Conservation (phyloP, 345 rosid genomes). For the Moricandia arvensis region DNA sequence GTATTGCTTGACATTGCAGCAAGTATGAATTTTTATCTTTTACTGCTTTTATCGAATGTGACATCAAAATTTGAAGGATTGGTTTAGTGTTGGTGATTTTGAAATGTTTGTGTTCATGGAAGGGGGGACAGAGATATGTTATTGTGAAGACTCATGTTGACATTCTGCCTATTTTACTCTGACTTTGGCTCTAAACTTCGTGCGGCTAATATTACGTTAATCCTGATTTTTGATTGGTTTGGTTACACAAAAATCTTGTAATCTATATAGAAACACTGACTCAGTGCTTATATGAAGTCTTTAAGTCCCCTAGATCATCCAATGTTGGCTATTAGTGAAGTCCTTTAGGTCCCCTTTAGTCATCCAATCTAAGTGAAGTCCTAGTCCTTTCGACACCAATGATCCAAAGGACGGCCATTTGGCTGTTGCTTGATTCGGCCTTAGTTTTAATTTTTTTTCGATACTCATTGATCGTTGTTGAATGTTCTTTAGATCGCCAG, state of each 20-base stretch:
- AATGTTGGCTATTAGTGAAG: background rate
- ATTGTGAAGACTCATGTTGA: constrained; percentile 94
- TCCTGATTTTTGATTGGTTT: background rate
- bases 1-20: constrained; percentile 81
- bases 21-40: constrained; percentile 31
- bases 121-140: constrained; percentile 97
- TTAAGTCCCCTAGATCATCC: background rate
- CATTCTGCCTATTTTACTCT: constrained; percentile 85
- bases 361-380: background rate
- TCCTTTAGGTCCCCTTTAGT: background rate
- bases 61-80: too few species aligned
- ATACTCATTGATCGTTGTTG: constrained; percentile 9
- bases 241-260: background rate
- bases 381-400: background rate
- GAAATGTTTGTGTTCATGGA: constrained; percentile 32
- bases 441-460: background rate
- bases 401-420: background rate
- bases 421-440: constrained; percentile 1
- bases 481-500: constrained; percentile 67
- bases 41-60: too few species aligned
- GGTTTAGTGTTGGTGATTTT: background rate
- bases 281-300: background rate
- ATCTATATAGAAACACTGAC: background rate
- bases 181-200: constrained; percentile 91
- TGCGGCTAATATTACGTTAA: constrained; percentile 46